phyloP scores from a whole-genome alignment of 495 filamentous ascomycete species.

The Acidiella bohemica region DNA sequence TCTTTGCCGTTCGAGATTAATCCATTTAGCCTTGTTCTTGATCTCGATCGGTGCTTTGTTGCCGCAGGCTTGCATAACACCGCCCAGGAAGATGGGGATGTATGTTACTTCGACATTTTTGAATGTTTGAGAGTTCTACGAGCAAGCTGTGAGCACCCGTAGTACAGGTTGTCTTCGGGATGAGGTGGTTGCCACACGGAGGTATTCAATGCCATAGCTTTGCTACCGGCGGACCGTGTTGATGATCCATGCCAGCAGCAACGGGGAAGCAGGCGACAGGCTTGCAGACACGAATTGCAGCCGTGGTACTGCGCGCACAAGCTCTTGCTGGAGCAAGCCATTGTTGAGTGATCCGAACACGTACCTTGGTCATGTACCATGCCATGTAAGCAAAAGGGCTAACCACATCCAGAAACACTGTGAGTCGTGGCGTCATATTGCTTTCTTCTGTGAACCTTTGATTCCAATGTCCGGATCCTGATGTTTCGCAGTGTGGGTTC shows the following conservation, averaged over 20 bases:
- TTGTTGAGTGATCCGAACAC: too few relatives aligned
- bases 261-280: too few relatives aligned
- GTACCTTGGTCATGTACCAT: constrained; percentile 47
- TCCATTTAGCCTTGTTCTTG: constrained; percentile 62
- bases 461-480: not conserved
- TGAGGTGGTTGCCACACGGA: too few relatives aligned
- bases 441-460: not conserved
- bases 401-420: constrained; percentile 48
- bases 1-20: constrained; percentile 43
- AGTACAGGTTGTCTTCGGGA: too few relatives aligned
- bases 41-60: constrained; percentile 52
- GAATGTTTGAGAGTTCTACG: constrained; percentile 49
- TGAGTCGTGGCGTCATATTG: constrained; percentile 38
- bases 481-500: too few relatives aligned
- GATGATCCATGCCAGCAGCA: too few relatives aligned
- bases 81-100: constrained; percentile 56
- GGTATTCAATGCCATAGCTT: too few relatives aligned
- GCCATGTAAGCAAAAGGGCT: constrained; percentile 60
- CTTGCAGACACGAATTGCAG: too few relatives aligned
- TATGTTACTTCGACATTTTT: constrained; percentile 45
- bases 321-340: too few relatives aligned
- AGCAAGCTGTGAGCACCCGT: too few relatives aligned
- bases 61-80: constrained; percentile 50
- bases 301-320: too few relatives aligned
- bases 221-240: too few relatives aligned